Evolutionary conservation across 2,329 filamentous ascomycete species (phyloP).

Genomic region (Xylaria sp.): DNA sequence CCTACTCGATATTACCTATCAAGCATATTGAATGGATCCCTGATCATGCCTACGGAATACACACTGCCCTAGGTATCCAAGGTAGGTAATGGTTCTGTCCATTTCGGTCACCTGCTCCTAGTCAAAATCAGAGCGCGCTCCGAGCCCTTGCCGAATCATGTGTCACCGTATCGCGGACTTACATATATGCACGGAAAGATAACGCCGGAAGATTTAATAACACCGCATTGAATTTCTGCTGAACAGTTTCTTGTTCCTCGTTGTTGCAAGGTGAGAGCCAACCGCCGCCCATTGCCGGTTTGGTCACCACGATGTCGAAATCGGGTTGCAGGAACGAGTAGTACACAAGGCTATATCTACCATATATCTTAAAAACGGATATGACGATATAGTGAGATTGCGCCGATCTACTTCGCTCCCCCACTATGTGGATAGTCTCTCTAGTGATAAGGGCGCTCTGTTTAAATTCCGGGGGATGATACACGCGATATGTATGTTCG

Average conservation of each 20-base stretch:
- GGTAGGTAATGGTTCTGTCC: too few species aligned
- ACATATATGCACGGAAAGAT: too few species aligned
- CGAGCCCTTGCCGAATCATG: background rate
- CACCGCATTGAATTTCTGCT: background rate
- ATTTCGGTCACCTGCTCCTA: background rate
- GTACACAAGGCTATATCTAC: slow-evolving; percentile 26
- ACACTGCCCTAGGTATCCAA: too few species aligned
- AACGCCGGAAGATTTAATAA: background rate
- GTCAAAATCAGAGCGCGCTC: slow-evolving; percentile 15
- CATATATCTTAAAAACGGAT: slow-evolving; percentile 26
- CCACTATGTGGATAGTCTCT: slow-evolving; percentile 10
- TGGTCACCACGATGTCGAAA: slow-evolving; percentile 24
- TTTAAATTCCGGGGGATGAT: background rate
- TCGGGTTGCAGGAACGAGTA: slow-evolving; percentile 24
- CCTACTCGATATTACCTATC: too few species aligned
- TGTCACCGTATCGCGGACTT: too few species aligned
- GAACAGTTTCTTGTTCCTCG: background rate
- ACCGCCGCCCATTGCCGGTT: slow-evolving; percentile 15
- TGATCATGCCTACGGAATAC: too few species aligned
- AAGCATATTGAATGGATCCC: too few species aligned
- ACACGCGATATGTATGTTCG: slow-evolving; percentile 22
- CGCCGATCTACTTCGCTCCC: slow-evolving; percentile 21
- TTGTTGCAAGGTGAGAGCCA: slow-evolving; percentile 16
- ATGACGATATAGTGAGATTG: slow-evolving; percentile 22
- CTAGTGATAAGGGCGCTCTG: background rate